Percentiles rank a stretch among this genome's conserved stretches.
Conservation (phyloP, 1,284 basidiomycete genomes). For the Volvariella volvacea region DNA sequence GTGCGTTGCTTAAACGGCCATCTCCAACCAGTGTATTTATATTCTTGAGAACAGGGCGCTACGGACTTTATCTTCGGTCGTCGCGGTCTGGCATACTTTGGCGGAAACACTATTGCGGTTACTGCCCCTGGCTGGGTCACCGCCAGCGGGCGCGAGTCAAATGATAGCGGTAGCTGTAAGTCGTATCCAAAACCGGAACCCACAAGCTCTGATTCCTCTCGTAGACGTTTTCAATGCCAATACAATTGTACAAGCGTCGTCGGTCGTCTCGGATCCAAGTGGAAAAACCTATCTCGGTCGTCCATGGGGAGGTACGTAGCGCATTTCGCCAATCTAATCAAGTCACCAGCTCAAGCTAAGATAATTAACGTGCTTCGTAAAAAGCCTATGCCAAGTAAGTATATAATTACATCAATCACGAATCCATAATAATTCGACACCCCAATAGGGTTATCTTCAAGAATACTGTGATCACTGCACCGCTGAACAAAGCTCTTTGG, state of each 20-base stretch:
- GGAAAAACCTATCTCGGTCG: constrained; percentile 40
- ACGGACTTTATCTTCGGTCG: constrained; percentile 50
- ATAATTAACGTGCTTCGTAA: no score
- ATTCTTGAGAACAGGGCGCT: constrained; percentile 30
- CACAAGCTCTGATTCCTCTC: neutral
- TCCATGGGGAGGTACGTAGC: constrained; percentile 48
- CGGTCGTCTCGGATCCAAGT: constrained; percentile 29
- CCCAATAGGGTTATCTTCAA: constrained; percentile 37
- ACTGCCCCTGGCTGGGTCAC: constrained; percentile 41
- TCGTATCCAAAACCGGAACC: neutral
- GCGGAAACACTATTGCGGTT: constrained; percentile 38
- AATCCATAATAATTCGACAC: neutral
- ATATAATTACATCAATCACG: constrained; percentile 33
- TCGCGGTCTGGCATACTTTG: constrained; percentile 34
- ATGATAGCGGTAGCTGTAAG: constrained; percentile 43
- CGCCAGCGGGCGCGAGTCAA: constrained; percentile 41
- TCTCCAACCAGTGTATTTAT: constrained; percentile 2
- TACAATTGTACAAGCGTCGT: constrained; percentile 38
- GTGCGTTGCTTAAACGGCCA: constrained; percentile 20
- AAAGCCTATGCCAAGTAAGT: neutral
- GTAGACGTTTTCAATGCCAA: constrained; percentile 31
- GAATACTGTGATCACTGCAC: constrained; percentile 32
- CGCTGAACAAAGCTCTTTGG: constrained; percentile 39
- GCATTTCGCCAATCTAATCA: constrained; percentile 11
- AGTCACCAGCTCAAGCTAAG: no score